These are phyloP conservation scores for Nakaseomyces bracarensis DNA, from an alignment of 1,139 yeast species.

Conservation along the genomic window DNA sequence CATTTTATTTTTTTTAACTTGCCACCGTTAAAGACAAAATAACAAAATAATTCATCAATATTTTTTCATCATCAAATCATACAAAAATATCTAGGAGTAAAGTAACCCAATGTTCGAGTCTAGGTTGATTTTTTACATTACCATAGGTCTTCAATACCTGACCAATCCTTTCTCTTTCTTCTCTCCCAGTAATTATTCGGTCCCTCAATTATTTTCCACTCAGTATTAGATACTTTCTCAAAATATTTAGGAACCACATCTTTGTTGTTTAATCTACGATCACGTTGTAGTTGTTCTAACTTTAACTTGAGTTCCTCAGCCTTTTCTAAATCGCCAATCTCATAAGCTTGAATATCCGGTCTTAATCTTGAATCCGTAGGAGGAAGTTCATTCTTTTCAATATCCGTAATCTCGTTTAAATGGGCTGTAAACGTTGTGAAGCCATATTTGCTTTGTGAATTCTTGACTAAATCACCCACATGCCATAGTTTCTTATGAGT, in stretches of 20 bases:
- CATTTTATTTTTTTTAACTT: too few species aligned
- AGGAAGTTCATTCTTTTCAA: constrained; percentile 58
- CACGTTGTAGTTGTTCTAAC: constrained; percentile 76
- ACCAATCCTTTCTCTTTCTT: constrained; percentile 55
- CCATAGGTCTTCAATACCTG: constrained; percentile 47
- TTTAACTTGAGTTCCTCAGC: constrained; percentile 64
- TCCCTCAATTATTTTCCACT: constrained; percentile 58
- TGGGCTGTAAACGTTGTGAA: constrained; percentile 76
- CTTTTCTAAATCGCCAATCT: constrained; percentile 53
- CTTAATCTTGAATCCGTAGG: constrained; percentile 86
- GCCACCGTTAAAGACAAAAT: too few species aligned
- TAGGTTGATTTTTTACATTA: too few species aligned
- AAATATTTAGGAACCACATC: constrained; percentile 56
- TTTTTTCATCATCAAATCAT: neutral
- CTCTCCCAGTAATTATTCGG: constrained; percentile 72
- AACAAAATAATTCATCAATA: too few species aligned
- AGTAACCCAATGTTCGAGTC: too few species aligned
- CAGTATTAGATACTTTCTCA: constrained; percentile 41
- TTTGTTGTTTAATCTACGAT: constrained; percentile 55
- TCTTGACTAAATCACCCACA: constrained; percentile 41
- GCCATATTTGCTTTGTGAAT: constrained; percentile 64
- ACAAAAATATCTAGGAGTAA: too few species aligned
- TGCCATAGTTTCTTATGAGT: constrained; percentile 37
- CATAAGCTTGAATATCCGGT: constrained; percentile 75
- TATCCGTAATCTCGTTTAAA: constrained; percentile 64